phyloP scores from a whole-genome alignment of 73 alveolate genomes.

The Paramecium tetraurelia region DNA sequence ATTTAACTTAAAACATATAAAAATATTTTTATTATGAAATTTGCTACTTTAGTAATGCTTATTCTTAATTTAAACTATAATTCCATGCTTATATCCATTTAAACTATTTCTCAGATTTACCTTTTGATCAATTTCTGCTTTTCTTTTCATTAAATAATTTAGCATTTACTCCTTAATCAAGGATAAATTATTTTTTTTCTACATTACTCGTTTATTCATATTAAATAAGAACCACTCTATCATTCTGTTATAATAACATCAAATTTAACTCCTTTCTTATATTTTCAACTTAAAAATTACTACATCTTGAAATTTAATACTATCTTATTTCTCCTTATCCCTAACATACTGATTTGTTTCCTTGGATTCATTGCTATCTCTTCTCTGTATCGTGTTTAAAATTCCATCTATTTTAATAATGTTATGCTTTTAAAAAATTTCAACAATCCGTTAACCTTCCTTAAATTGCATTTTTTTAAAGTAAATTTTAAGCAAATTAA shows the following conservation, averaged over 20 bases:
- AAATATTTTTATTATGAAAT: not conserved
- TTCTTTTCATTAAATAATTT: not conserved
- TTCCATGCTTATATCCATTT: not conserved
- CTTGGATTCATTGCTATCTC: not conserved
- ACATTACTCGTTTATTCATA: not conserved
- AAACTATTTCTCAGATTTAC: not conserved
- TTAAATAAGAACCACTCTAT: not conserved
- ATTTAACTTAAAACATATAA: not conserved
- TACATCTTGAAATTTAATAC: not conserved
- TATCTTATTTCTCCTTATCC: not conserved
- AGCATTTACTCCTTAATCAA: not conserved
- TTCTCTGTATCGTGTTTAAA: not conserved
- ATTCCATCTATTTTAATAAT: not conserved
- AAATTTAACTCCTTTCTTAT: not conserved
- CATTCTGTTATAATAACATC: not conserved
- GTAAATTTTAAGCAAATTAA: not conserved
- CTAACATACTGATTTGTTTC: not conserved
- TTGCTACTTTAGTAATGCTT: not conserved
- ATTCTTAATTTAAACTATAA: not conserved
- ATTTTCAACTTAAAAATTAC: not conserved
- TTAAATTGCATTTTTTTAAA: not conserved
- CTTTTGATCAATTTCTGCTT: constrained; percentile 4
- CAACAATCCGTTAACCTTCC: not conserved
- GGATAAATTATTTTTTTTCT: not conserved
- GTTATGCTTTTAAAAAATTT: not conserved